Conservation (phyloP, 139 green algal genomes). For the Protoeuglena noctilucae region DNA sequence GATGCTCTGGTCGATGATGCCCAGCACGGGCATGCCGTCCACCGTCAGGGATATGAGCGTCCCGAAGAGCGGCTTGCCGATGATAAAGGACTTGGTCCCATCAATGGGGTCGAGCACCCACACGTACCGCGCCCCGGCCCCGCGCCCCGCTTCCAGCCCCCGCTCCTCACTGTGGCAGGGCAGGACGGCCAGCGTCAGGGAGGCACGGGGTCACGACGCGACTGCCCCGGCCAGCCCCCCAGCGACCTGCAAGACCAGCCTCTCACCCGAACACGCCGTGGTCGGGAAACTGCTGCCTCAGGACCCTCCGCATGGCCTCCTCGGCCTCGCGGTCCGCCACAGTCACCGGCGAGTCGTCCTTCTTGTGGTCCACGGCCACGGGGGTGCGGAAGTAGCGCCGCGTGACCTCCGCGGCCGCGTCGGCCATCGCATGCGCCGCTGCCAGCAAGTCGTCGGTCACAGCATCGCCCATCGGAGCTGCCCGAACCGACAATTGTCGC, state of each 20-base stretch:
- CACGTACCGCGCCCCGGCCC: slow-evolving; percentile 34
- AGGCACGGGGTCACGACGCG: no score
- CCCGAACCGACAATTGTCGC: no score
- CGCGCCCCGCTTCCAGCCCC: slow-evolving; percentile 31
- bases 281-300: slow-evolving; percentile 28
- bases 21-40: slow-evolving; percentile 70
- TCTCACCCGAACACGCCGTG: slow-evolving; percentile 78
- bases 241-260: no score
- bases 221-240: no score
- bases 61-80: slow-evolving; percentile 92
- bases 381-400: slow-evolving; percentile 48
- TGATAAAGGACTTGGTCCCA: slow-evolving; percentile 98
- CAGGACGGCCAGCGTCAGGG: no score
- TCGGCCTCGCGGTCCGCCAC: slow-evolving; percentile 59
- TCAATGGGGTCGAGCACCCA: slow-evolving; percentile 98
- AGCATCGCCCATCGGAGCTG: no score
- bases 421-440: no score
- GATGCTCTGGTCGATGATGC: slow-evolving; percentile 92
- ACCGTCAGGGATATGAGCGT: slow-evolving; percentile 84
- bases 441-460: no score
- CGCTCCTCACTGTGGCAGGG: no score
- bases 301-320: slow-evolving; percentile 41
- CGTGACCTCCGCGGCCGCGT: slow-evolving; percentile 49
- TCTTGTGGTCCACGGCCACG: slow-evolving; percentile 60
- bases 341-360: slow-evolving; percentile 61